A percentile compares a stretch with the other conserved stretches of the same genome.
These are phyloP conservation scores for Aspergillus texensis DNA, from an alignment of 2,329 filamentous ascomycete species.

Conservation along the genomic window DNA sequence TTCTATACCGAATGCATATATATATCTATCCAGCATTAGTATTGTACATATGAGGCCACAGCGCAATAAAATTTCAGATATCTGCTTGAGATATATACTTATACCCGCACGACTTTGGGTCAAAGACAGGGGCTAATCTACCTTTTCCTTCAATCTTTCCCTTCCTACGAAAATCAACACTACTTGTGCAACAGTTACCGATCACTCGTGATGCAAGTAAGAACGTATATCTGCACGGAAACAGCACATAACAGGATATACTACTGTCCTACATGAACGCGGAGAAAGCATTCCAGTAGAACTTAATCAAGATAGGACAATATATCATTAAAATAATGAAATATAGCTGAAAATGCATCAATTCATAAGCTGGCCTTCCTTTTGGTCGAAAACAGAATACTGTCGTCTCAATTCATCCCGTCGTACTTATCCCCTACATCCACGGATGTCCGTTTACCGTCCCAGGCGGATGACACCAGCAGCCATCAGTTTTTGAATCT, in stretches of 20 bases:
- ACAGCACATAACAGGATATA: background rate
- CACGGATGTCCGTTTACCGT: slow-evolving; percentile 38
- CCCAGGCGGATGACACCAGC: slow-evolving; percentile 88
- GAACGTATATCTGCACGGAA: too few species aligned
- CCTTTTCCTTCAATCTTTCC: background rate
- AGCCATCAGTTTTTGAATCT: slow-evolving; percentile 93
- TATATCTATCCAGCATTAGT: too few species aligned
- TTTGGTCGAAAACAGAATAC: slow-evolving; percentile 2
- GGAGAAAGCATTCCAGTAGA: background rate
- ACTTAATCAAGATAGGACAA: background rate
- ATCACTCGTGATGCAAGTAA: too few species aligned
- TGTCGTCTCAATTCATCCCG: slow-evolving; percentile 8
- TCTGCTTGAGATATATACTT: too few species aligned
- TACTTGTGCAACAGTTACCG: too few species aligned
- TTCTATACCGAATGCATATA: too few species aligned
- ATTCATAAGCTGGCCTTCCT: slow-evolving; percentile 5
- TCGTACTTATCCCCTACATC: slow-evolving; percentile 15
- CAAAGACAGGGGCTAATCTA: background rate
- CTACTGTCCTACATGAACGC: background rate
- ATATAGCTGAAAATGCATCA: slow-evolving; percentile 14
- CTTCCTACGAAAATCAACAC: too few species aligned
- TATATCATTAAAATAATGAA: slow-evolving; percentile 14
- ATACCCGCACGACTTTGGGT: background rate
- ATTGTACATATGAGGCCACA: too few species aligned
- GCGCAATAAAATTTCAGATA: too few species aligned